These are phyloP conservation scores for Lentinula lateritia DNA, from an alignment of 768 basidiomycete genomes.

Conservation along the genomic window DNA sequence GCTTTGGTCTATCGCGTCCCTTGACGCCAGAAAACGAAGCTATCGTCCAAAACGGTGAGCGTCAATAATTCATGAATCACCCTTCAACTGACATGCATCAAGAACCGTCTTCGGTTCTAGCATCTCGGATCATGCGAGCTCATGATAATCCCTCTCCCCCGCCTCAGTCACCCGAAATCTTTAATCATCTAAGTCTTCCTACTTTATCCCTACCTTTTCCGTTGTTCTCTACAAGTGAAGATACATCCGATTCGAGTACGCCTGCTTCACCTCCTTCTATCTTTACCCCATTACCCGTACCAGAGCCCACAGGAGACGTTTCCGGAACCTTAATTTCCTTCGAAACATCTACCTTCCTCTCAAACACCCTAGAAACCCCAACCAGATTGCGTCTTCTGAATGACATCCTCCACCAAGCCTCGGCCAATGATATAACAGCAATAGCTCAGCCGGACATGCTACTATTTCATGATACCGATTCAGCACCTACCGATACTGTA, in stretches of 20 bases:
- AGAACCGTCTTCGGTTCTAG: constrained; percentile 67
- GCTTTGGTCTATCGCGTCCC: constrained; percentile 24
- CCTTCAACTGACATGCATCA: background rate
- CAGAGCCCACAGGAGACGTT: background rate
- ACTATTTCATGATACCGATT: background rate
- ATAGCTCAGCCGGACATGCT: background rate
- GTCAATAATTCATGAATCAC: background rate
- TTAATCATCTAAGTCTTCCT: constrained; percentile 11
- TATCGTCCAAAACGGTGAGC: constrained; percentile 41
- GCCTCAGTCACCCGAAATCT: constrained; percentile 20
- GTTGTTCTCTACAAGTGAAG: background rate
- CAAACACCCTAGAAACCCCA: constrained; percentile 1
- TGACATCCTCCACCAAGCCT: background rate
- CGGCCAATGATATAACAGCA: background rate
- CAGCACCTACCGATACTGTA: background rate
- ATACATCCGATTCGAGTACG: background rate
- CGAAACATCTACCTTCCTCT: background rate
- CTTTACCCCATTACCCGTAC: background rate
- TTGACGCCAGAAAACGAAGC: constrained; percentile 46
- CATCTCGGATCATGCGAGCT: constrained; percentile 60
- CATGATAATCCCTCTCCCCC: constrained; percentile 75
- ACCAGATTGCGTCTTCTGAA: background rate
- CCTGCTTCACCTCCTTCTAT: background rate
- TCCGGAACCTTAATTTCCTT: background rate
- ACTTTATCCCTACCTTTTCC: background rate